phyloP scores from a whole-genome alignment of 108 stramenopile genomes.

The Stephanodiscus triporus region DNA sequence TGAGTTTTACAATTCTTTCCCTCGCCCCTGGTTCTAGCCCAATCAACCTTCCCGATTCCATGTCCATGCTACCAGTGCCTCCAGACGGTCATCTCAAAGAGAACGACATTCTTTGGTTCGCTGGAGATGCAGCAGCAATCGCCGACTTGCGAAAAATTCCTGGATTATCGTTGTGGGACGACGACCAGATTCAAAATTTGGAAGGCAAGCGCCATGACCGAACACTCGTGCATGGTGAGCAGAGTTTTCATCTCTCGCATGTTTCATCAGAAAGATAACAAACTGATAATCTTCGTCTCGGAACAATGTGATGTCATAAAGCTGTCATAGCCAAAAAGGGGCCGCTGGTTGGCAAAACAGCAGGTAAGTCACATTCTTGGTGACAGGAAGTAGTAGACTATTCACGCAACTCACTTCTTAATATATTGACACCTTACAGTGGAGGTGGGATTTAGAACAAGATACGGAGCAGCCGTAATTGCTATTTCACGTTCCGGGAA shows the following conservation, averaged over 20 bases:
- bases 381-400: no score
- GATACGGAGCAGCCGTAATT: slow-evolving; percentile 87
- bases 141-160: slow-evolving; percentile 78
- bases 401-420: no score
- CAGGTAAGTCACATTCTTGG: slow-evolving; percentile 21
- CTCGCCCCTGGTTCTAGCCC: neutral
- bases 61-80: slow-evolving; percentile 56
- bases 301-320: no score
- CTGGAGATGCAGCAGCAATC: slow-evolving; percentile 54
- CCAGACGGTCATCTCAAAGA: slow-evolving; percentile 67
- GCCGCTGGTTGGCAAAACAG: slow-evolving; percentile 79
- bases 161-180: slow-evolving; percentile 67
- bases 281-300: neutral
- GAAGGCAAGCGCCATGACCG: slow-evolving; percentile 77
- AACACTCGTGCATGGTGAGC: slow-evolving; percentile 77
- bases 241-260: neutral
- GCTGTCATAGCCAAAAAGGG: slow-evolving; percentile 80
- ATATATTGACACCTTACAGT: no score
- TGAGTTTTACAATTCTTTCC: neutral
- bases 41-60: neutral
- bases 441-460: slow-evolving; percentile 75
- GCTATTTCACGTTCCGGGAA: slow-evolving; percentile 81
- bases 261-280: neutral
- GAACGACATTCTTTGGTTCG: slow-evolving; percentile 76
- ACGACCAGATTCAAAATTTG: slow-evolving; percentile 73